Evolutionary conservation across 2,329 filamentous ascomycete genomes (phyloP).

Genomic region (Keithomyces neogunnii): DNA sequence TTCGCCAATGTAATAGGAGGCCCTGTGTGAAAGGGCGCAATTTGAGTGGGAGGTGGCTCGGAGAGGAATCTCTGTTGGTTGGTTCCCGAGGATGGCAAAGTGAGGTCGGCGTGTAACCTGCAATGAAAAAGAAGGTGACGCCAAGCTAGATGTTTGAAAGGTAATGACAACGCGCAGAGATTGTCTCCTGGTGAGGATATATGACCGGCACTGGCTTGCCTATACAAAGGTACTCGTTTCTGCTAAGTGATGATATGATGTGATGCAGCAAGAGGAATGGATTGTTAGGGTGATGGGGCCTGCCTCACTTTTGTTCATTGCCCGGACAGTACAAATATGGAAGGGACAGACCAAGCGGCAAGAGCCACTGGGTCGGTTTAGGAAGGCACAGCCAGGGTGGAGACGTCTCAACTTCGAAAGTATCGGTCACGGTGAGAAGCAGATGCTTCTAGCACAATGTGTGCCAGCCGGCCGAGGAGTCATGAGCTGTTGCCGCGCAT

Average conservation of each 20-base stretch:
- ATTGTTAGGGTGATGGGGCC: constrained; percentile 1
- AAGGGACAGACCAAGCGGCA: not conserved
- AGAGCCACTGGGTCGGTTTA: not conserved
- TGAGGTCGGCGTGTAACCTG: not conserved
- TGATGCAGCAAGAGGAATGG: not conserved
- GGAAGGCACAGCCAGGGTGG: not conserved
- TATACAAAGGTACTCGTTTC: not conserved
- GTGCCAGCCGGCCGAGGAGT: not conserved
- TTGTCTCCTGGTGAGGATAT: not conserved
- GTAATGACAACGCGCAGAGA: not conserved
- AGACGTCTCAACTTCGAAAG: not conserved
- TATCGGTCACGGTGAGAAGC: not conserved
- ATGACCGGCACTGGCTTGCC: not conserved
- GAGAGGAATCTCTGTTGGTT: not conserved
- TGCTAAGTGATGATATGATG: not conserved
- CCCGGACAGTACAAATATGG: not conserved
- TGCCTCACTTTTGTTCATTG: constrained; percentile 5
- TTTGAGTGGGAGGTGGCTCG: constrained; percentile 1
- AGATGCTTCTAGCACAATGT: not conserved
- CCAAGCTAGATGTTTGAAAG: not conserved
- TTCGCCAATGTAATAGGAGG: constrained; percentile 6
- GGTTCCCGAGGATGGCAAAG: not conserved
- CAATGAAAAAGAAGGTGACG: not conserved
- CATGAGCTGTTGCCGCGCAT: not conserved
- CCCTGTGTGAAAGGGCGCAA: not conserved